Evolutionary conservation across 1,284 basidiomycete species (phyloP), one percentile per base, ranked within the genome.

Genomic region (Somion occarium): DNA sequence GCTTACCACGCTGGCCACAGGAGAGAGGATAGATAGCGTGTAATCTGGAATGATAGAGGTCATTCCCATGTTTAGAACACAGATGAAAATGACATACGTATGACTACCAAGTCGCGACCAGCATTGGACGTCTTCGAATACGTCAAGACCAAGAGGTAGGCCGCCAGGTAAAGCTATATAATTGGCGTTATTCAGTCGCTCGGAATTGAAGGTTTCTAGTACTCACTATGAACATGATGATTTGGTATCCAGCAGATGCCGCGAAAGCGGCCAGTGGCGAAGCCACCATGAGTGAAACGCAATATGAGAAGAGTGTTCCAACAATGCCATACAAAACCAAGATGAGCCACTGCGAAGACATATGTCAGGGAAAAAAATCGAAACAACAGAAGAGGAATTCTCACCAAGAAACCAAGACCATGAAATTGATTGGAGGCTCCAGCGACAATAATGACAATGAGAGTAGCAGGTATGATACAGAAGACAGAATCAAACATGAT

Each of bases 221-320:
- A 63, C 80, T 60, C 60, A 89, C 83, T 44, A 87, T 64, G 65
- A 83, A 89, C 62, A 88, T 77, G 50, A 91, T 68, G 38, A 87
- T 75, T 57, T 91, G 87, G 64, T 85, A 88, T n/a, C 80, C 86
- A 7, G 86, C 88, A 9, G 82, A 76, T 4, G 76, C 69, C 0
- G 88, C 87, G 59, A 91, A 92, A 1, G 88, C 83, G 2, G 85
- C 83, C 11, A 93, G 69, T 7, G 88, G 83, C 0, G 86, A 85
- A 4, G 78, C 66, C 42, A 83, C 76, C 51, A 82, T 64, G 2
- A 90, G 66, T 2, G 87, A 82, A 4, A 80, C 69, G 49, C 80
- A 80, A 63, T 87, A 91, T 2, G 86, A 73, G 58, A 88, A 87
- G 49, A 91, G 66, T 3, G 83, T 78, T 9, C 76, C 79, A 2